These are phyloP conservation scores for Amniculicola lignicola DNA, from an alignment of 495 filamentous ascomycete species.

Conservation along the genomic window DNA sequence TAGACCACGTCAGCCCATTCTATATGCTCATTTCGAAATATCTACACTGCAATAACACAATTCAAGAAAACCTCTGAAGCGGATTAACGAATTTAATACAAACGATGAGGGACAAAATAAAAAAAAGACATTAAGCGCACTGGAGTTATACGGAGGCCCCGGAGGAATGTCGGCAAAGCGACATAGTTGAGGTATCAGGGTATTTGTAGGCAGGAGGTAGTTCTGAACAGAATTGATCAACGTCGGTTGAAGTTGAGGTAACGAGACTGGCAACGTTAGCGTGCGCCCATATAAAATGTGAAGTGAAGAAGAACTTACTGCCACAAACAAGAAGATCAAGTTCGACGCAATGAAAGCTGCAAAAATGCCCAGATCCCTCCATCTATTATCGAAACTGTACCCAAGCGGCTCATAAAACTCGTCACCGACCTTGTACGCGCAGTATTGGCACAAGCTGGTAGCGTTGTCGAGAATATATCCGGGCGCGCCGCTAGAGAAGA, in stretches of 20 bases:
- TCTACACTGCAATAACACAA: neutral
- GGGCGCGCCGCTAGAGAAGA: conserved; percentile 60
- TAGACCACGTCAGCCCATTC: no score
- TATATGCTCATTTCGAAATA: no score
- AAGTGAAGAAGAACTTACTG: conserved; percentile 47
- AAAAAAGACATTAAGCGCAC: neutral
- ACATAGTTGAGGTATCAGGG: neutral
- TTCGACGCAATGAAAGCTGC: conserved; percentile 71
- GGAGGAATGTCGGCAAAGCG: neutral
- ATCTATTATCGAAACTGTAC: conserved; percentile 63
- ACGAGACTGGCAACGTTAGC: conserved; percentile 47
- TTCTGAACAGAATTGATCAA: conserved; percentile 33
- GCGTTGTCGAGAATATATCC: conserved; percentile 68
- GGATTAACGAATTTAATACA: neutral
- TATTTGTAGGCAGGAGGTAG: neutral
- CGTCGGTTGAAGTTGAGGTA: conserved; percentile 65
- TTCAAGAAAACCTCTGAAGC: neutral
- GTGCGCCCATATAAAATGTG: conserved; percentile 31
- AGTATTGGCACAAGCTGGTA: conserved; percentile 67
- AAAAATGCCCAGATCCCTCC: conserved; percentile 79
- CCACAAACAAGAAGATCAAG: conserved; percentile 69
- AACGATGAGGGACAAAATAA: neutral
- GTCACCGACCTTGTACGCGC: conserved; percentile 72
- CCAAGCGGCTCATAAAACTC: conserved; percentile 68
- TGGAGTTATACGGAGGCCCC: neutral